These are phyloP conservation scores for Thermothielavioides terrestris DNA, from an alignment of 495 filamentous ascomycete species.

Conservation along the genomic window DNA sequence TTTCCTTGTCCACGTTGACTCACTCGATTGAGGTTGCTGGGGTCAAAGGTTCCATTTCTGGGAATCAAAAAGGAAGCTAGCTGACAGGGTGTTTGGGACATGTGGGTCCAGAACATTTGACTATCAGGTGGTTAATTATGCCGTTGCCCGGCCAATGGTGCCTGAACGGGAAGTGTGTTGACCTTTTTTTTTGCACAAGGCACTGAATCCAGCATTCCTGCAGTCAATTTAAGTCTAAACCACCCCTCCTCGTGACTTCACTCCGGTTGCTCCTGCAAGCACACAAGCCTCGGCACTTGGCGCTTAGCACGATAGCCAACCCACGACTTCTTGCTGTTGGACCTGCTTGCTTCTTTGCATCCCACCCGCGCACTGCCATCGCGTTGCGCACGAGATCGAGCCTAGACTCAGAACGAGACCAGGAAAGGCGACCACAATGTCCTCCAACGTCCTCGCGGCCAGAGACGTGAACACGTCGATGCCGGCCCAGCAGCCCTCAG, in stretches of 20 bases:
- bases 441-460: slow-evolving; percentile 43
- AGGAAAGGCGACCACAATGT: slow-evolving; percentile 16
- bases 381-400: too few species aligned
- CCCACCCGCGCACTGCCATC: too few species aligned
- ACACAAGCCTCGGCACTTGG: too few species aligned
- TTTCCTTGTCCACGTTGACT: too few species aligned
- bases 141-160: slow-evolving; percentile 20
- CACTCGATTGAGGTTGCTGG: background rate
- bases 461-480: slow-evolving; percentile 51
- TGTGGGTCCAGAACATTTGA: too few species aligned
- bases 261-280: background rate
- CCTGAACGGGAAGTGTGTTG: slow-evolving; percentile 24
- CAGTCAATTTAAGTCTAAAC: background rate
- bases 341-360: too few species aligned
- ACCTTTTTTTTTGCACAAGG: slow-evolving; percentile 6
- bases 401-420: too few species aligned
- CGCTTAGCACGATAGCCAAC: too few species aligned
- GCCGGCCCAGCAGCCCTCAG: slow-evolving; percentile 1
- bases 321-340: too few species aligned
- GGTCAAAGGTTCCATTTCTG: slow-evolving; percentile 1
- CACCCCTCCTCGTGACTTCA: background rate
- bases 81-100: background rate
- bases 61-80: too few species aligned
- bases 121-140: too few species aligned
- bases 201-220: background rate